Conservation (phyloP, 768 basidiomycete genomes). For the Lactarius trivialis region DNA sequence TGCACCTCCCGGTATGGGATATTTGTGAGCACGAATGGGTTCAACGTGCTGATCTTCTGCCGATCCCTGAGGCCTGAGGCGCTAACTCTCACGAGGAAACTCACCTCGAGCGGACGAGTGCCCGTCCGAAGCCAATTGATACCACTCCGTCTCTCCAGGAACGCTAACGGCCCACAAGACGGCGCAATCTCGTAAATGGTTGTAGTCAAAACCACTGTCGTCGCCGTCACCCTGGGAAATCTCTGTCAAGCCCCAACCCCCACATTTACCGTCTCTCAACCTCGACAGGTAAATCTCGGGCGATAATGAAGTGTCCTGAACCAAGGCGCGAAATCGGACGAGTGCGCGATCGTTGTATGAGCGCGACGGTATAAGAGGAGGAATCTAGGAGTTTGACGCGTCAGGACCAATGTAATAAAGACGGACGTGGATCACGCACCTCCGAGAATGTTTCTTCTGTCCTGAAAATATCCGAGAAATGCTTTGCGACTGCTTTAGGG, state of each 20-base stretch:
- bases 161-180: constrained; percentile 70
- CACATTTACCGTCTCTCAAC: constrained; percentile 38
- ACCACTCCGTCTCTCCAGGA: constrained; percentile 64
- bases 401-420: background rate
- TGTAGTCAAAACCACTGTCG: constrained; percentile 36
- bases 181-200: constrained; percentile 52
- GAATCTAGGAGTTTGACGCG: constrained; percentile 41
- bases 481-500: constrained; percentile 27
- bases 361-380: constrained; percentile 40
- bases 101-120: constrained; percentile 22
- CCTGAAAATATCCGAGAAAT: constrained; percentile 30
- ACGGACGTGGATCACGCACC: constrained; percentile 18
- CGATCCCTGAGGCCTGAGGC: background rate
- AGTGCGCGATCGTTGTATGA: constrained; percentile 47
- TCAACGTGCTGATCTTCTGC: background rate
- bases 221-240: constrained; percentile 26
- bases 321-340: constrained; percentile 69
- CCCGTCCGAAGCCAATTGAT: constrained; percentile 30
- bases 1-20: constrained; percentile 43
- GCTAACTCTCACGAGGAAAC: background rate
- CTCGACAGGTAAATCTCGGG: constrained; percentile 65
- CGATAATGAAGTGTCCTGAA: constrained; percentile 74
- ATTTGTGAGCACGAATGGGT: constrained; percentile 50
- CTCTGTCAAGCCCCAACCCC: constrained; percentile 68
- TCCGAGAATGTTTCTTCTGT: constrained; percentile 25